These are phyloP conservation scores for Wickerhamiella pararugosa DNA, from an alignment of 1,139 yeast species.

Conservation along the genomic window DNA sequence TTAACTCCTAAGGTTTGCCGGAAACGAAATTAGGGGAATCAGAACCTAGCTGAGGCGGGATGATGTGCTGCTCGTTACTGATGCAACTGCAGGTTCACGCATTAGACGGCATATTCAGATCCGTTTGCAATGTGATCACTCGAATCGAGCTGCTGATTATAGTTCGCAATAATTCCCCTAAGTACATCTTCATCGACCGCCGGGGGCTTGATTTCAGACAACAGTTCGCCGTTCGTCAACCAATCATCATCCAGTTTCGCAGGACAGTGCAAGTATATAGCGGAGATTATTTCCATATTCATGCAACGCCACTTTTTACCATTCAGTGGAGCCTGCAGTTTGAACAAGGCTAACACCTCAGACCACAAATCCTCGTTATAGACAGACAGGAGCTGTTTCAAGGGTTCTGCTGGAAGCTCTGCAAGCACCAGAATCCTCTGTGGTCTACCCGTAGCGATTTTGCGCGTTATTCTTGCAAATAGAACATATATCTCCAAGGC, in stretches of 20 bases:
- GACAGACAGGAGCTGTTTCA: conserved; percentile 28
- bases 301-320: conserved; percentile 90
- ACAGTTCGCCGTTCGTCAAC: conserved; percentile 75
- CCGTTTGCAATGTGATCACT: too few relatives aligned
- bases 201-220: conserved; percentile 60
- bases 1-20: too few relatives aligned
- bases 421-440: conserved; percentile 29
- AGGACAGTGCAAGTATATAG: conserved; percentile 63
- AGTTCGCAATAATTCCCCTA: conserved; percentile 64
- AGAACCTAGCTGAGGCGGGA: too few relatives aligned
- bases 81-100: too few relatives aligned
- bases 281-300: conserved; percentile 87
- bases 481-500: conserved; percentile 24
- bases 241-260: conserved; percentile 69
- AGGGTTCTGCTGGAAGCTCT: conserved; percentile 30
- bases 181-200: conserved; percentile 79
- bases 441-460: conserved; percentile 25
- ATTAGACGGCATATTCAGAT: too few relatives aligned
- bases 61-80: too few relatives aligned
- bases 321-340: conserved; percentile 74
- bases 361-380: conserved; percentile 49
- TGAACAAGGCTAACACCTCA: conserved; percentile 56
- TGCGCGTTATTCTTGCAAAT: conserved; percentile 23
- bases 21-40: too few relatives aligned
- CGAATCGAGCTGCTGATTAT: conserved; percentile 29